These are phyloP conservation scores for Ogataea siamensis DNA, from an alignment of 805 yeast species.

Conservation along the genomic window DNA sequence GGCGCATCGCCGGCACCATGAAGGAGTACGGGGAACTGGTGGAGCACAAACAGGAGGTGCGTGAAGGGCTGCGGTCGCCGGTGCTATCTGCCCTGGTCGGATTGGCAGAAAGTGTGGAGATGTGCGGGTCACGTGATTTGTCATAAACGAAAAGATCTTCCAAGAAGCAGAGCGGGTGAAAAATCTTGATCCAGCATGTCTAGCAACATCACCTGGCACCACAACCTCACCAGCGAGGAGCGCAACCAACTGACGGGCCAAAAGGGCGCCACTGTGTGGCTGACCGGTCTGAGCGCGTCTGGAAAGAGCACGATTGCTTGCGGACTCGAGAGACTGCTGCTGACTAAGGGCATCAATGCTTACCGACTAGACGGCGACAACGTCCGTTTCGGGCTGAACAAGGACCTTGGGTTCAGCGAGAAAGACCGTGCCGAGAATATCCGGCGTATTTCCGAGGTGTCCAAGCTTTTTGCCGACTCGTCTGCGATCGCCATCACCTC, in stretches of 20 bases:
- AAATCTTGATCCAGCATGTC: slow-evolving; percentile 55
- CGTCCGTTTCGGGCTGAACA: slow-evolving; percentile 90
- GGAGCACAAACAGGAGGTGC: slow-evolving; percentile 19
- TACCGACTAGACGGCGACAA: slow-evolving; percentile 95
- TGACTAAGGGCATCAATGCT: slow-evolving; percentile 66
- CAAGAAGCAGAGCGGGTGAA: not conserved
- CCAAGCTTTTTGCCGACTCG: slow-evolving; percentile 92
- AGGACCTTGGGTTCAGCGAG: slow-evolving; percentile 91
- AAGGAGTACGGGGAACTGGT: slow-evolving; percentile 33
- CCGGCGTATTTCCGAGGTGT: slow-evolving; percentile 91
- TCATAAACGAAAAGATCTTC: slow-evolving; percentile 1
- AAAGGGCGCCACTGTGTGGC: slow-evolving; percentile 89
- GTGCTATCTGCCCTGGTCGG: slow-evolving; percentile 3
- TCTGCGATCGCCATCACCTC: slow-evolving; percentile 85
- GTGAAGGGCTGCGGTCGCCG: not conserved
- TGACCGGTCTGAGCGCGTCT: slow-evolving; percentile 92
- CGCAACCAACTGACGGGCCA: slow-evolving; percentile 71
- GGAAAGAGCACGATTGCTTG: slow-evolving; percentile 96
- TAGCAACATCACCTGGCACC: slow-evolving; percentile 95
- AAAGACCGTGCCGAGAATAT: slow-evolving; percentile 92
- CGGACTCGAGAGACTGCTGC: slow-evolving; percentile 80
- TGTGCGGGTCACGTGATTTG: slow-evolving; percentile 5
- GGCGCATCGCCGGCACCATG: slow-evolving; percentile 25
- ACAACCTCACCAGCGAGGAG: slow-evolving; percentile 80
- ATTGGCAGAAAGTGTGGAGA: slow-evolving; percentile 10